phyloP scores from a whole-genome alignment of 768 basidiomycete species.

The Hebeloma cylindrosporum region DNA sequence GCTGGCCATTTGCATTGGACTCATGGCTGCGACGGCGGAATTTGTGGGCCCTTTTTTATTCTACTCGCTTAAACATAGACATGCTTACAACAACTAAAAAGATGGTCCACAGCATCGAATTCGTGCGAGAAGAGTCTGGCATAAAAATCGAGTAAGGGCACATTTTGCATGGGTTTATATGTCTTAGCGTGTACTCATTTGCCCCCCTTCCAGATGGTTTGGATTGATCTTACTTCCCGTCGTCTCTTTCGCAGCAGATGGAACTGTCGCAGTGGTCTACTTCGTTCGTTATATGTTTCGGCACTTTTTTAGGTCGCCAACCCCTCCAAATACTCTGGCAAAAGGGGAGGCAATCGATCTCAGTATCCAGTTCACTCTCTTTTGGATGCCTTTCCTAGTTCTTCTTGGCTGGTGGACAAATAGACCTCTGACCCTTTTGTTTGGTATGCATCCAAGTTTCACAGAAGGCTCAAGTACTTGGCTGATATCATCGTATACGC shows the following conservation, averaged over 20 bases:
- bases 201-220: conserved; percentile 52
- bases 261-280: conserved; percentile 56
- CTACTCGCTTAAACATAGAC: not conserved
- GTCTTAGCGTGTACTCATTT: not conserved
- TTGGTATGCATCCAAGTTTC: conserved; percentile 46
- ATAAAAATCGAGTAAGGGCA: conserved; percentile 53
- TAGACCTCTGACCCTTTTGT: conserved; percentile 63
- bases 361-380: conserved; percentile 73
- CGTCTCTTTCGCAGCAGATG: conserved; percentile 74
- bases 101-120: conserved; percentile 66
- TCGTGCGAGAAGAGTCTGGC: conserved; percentile 40
- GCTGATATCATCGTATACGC: not conserved
- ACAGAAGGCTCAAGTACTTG: not conserved
- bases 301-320: conserved; percentile 38
- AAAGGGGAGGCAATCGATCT: conserved; percentile 72
- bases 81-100: conserved; percentile 23
- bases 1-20: conserved; percentile 49
- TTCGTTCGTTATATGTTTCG: conserved; percentile 48
- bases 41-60: conserved; percentile 44
- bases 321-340: conserved; percentile 57
- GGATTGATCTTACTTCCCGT: conserved; percentile 71
- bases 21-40: conserved; percentile 73
- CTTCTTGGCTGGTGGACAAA: conserved; percentile 66
- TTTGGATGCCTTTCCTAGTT: conserved; percentile 77
- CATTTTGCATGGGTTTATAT: not conserved